Conservation (phyloP, 208 protist genomes). For the Trypanosoma vivax region DNA sequence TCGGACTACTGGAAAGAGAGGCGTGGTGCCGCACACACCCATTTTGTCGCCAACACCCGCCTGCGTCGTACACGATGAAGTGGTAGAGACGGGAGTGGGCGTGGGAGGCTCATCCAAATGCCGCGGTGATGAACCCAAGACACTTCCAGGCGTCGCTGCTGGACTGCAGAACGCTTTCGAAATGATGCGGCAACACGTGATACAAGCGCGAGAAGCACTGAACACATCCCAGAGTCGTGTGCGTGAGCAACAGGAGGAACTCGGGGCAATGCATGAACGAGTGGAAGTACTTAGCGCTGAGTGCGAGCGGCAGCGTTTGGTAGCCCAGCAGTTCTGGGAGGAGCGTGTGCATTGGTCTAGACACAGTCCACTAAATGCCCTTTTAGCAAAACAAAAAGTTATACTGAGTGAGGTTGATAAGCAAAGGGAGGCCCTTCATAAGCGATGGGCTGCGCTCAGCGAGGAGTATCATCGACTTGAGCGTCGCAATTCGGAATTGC, state of each 20-base stretch:
- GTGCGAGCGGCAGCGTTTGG: conserved; percentile 26
- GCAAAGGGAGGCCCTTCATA: conserved; percentile 47
- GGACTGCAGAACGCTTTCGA: conserved; percentile 12
- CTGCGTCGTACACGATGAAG: background rate
- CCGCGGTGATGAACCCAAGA: conserved; percentile 7
- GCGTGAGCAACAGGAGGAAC: conserved; percentile 6
- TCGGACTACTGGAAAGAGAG: background rate
- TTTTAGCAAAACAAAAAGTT: conserved; percentile 47
- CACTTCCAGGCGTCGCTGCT: conserved; percentile 10
- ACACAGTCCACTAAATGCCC: conserved; percentile 40
- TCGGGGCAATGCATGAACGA: background rate
- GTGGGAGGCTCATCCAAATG: too few relatives aligned
- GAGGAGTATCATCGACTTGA: conserved; percentile 64
- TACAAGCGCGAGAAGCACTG: background rate
- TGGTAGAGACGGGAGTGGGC: background rate
- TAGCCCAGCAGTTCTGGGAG: conserved; percentile 32
- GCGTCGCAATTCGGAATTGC: conserved; percentile 58
- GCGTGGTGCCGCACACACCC: too few relatives aligned
- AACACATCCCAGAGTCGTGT: background rate
- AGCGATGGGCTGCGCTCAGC: conserved; percentile 42
- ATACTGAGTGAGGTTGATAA: conserved; percentile 41
- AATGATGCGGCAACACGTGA: conserved; percentile 2
- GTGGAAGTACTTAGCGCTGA: conserved; percentile 5
- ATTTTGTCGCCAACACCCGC: too few relatives aligned
- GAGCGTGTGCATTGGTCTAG: conserved; percentile 8